Evolutionary conservation across 345 rosid genomes (phyloP).

Genomic region (Salix viminalis): DNA sequence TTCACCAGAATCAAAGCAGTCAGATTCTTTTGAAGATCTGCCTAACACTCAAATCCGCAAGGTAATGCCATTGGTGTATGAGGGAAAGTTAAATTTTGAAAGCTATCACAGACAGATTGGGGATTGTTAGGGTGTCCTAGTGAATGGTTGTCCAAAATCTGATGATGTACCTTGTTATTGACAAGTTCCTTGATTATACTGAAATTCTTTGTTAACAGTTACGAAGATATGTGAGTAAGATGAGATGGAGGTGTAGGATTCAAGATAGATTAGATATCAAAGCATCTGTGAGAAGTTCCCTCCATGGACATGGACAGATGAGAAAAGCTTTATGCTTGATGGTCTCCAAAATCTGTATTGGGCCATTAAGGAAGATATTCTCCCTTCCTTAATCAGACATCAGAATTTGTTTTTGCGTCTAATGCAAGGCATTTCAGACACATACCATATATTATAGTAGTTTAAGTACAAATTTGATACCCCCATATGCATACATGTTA

Average conservation of each 20-base stretch:
- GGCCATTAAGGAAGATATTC: too few species aligned
- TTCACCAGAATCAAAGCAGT: constrained; percentile 38
- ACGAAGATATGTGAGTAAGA: too few species aligned
- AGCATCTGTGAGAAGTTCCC: too few species aligned
- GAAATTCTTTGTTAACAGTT: not conserved
- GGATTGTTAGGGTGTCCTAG: not conserved
- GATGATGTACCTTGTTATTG: not conserved
- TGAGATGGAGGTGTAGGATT: too few species aligned
- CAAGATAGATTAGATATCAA: too few species aligned
- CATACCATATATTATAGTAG: not conserved
- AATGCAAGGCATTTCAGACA: not conserved
- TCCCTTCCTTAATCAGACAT: too few species aligned
- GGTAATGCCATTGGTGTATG: constrained; percentile 41
- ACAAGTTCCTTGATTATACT: not conserved
- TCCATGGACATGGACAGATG: too few species aligned
- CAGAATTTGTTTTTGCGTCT: not conserved
- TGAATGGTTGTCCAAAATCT: not conserved
- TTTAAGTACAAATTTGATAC: not conserved
- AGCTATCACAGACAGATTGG: not conserved
- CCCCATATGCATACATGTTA: too few species aligned
- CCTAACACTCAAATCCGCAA: constrained; percentile 97
- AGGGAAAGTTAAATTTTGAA: not conserved
- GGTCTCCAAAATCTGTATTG: too few species aligned
- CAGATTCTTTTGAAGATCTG: constrained; percentile 67
- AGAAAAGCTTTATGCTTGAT: too few species aligned